These are phyloP conservation scores for Colletotrichum sp. DNA, from an alignment of 2,329 filamentous ascomycete genomes.

Conservation along the genomic window DNA sequence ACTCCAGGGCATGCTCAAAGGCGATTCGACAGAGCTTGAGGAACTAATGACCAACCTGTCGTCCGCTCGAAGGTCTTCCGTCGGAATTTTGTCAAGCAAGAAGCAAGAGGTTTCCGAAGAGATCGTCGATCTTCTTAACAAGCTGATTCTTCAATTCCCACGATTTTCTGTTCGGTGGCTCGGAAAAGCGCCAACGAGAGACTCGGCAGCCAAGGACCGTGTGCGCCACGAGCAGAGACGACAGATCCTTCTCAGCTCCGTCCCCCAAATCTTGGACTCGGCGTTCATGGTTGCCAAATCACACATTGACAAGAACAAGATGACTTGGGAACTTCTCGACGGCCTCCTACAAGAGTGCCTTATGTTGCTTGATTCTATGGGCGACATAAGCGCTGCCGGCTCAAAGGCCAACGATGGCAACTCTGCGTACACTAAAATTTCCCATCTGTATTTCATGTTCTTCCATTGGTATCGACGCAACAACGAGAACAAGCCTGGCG, in stretches of 20 bases:
- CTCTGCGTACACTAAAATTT: slow-evolving; percentile 69
- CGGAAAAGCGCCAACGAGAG: slow-evolving; percentile 57
- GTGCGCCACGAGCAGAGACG: slow-evolving; percentile 66
- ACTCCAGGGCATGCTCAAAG: slow-evolving; percentile 63
- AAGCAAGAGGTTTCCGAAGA: slow-evolving; percentile 11
- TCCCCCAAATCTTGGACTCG: slow-evolving; percentile 64
- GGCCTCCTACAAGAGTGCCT: slow-evolving; percentile 61
- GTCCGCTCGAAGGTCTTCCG: slow-evolving; percentile 56
- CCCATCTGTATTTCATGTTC: slow-evolving; percentile 72
- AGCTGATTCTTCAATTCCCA: slow-evolving; percentile 62
- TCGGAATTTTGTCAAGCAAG: slow-evolving; percentile 44
- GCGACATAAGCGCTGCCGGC: slow-evolving; percentile 34
- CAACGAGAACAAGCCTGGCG: slow-evolving; percentile 42
- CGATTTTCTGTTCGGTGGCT: slow-evolving; percentile 66
- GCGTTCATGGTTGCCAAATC: slow-evolving; percentile 60
- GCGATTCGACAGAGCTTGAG: slow-evolving; percentile 63
- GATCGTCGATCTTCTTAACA: slow-evolving; percentile 49
- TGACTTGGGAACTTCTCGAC: slow-evolving; percentile 61
- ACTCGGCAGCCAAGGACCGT: slow-evolving; percentile 59
- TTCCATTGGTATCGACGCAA: slow-evolving; percentile 24
- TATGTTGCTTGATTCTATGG: slow-evolving; percentile 57
- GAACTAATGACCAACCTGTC: slow-evolving; percentile 64
- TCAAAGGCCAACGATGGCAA: slow-evolving; percentile 32
- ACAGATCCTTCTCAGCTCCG: slow-evolving; percentile 53
- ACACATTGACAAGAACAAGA: slow-evolving; percentile 49